Evolutionary conservation across 257 asterid genomes (phyloP).

Genomic region (Solanum pinnatisectum): DNA sequence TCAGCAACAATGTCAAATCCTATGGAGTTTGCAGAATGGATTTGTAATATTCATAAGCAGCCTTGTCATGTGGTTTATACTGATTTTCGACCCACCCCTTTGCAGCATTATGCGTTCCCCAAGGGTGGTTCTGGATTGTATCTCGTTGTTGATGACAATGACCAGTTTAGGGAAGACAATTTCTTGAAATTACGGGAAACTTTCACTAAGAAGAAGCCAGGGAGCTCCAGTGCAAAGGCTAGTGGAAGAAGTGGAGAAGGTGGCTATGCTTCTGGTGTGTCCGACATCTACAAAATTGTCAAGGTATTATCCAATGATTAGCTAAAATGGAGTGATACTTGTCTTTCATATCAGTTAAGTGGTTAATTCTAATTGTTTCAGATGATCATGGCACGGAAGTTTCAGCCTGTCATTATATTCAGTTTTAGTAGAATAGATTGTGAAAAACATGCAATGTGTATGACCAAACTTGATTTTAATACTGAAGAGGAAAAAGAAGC

Average conservation of each 20-base stretch:
- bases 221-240: slow-evolving; percentile 40
- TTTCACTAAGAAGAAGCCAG: slow-evolving; percentile 42
- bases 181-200: slow-evolving; percentile 78
- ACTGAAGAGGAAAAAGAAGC: slow-evolving; percentile 71
- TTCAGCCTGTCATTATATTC: slow-evolving; percentile 93
- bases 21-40: slow-evolving; percentile 96
- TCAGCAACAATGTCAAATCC: slow-evolving; percentile 99
- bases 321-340: background rate
- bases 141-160: slow-evolving; percentile 93
- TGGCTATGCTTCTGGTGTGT: slow-evolving; percentile 59
- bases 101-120: slow-evolving; percentile 94
- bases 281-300: slow-evolving; percentile 87
- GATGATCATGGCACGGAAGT: slow-evolving; percentile 97
- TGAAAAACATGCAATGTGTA: slow-evolving; percentile 96
- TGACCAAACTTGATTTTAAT: slow-evolving; percentile 95
- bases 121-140: slow-evolving; percentile 91
- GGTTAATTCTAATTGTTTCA: slow-evolving; percentile 21
- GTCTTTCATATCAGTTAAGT: background rate
- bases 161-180: slow-evolving; percentile 86
- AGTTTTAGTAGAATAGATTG: slow-evolving; percentile 98
- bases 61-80: slow-evolving; percentile 97
- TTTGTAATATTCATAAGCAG: slow-evolving; percentile 84
- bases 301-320: slow-evolving; percentile 30
- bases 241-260: slow-evolving; percentile 66
- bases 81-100: slow-evolving; percentile 92